These are phyloP conservation scores for Hyphodiscus hymeniophilus DNA, from an alignment of 495 filamentous ascomycete genomes.

Conservation along the genomic window DNA sequence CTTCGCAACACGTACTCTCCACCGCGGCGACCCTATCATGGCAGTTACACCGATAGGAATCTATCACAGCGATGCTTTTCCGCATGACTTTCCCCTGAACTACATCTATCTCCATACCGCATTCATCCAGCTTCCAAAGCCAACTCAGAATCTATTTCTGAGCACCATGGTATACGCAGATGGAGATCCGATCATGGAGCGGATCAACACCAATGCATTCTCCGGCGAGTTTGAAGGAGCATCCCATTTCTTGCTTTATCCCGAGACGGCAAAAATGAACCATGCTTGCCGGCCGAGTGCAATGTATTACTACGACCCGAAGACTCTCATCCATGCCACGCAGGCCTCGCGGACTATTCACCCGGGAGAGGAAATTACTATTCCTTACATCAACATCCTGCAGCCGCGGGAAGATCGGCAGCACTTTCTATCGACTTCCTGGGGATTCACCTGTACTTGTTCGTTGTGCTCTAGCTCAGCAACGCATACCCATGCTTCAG, in stretches of 20 bases:
- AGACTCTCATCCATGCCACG: slow-evolving; percentile 14
- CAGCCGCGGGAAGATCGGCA: slow-evolving; percentile 11
- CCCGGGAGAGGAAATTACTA: slow-evolving; percentile 20
- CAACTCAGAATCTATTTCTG: slow-evolving; percentile 10
- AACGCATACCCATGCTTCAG: slow-evolving; percentile 3
- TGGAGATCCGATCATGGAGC: slow-evolving; percentile 20
- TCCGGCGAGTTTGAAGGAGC: slow-evolving; percentile 17
- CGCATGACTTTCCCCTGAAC: slow-evolving; percentile 3
- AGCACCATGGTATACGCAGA: slow-evolving; percentile 1
- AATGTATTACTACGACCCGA: slow-evolving; percentile 16
- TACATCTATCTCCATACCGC: slow-evolving; percentile 16
- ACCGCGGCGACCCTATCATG: slow-evolving; percentile 17
- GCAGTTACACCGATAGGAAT: slow-evolving; percentile 18
- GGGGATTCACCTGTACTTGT: slow-evolving; percentile 18
- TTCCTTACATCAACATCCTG: slow-evolving; percentile 20
- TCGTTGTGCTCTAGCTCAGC: slow-evolving; percentile 9
- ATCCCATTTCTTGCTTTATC: slow-evolving; percentile 17
- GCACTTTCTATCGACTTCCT: not conserved
- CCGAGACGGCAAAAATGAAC: slow-evolving; percentile 20
- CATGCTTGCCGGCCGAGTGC: slow-evolving; percentile 22
- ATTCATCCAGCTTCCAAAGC: slow-evolving; percentile 16
- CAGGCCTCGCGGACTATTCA: slow-evolving; percentile 16
- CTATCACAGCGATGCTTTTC: slow-evolving; percentile 17
- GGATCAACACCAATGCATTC: slow-evolving; percentile 21
- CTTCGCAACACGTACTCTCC: slow-evolving; percentile 15